Conservation (phyloP, 441 rosid genomes). For the Capsella rubella region DNA sequence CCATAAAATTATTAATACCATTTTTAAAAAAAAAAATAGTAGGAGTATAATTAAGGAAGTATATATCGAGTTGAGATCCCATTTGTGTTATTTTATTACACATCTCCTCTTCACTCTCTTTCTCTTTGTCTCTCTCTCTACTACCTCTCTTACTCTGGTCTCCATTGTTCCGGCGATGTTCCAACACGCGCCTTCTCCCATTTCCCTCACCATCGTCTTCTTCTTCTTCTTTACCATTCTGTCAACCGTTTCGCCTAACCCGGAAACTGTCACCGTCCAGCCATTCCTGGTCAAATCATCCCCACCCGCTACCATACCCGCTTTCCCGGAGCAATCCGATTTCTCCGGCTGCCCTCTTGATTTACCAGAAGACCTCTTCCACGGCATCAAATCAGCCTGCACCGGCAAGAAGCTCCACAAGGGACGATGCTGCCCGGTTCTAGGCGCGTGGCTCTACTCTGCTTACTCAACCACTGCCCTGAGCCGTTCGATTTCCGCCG, state of each 20-base stretch:
- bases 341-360: constrained; percentile 69
- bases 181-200: constrained; percentile 42
- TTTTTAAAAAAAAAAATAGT: not conserved
- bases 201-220: constrained; percentile 22
- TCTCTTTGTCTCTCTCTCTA: constrained; percentile 9
- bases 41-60: constrained; percentile 21
- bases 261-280: constrained; percentile 56
- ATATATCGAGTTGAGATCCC: constrained; percentile 24
- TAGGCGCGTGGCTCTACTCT: constrained; percentile 86
- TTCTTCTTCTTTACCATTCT: constrained; percentile 43
- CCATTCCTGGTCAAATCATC: constrained; percentile 54
- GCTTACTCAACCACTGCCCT: constrained; percentile 88
- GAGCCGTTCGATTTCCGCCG: constrained; percentile 44
- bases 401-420: constrained; percentile 50
- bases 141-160: constrained; percentile 3
- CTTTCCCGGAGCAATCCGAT: constrained; percentile 89
- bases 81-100: constrained; percentile 39
- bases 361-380: constrained; percentile 75
- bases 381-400: constrained; percentile 64
- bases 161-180: constrained; percentile 50
- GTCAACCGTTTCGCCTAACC: constrained; percentile 40
- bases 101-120: constrained; percentile 27
- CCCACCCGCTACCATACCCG: constrained; percentile 80
- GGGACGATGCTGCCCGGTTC: constrained; percentile 83
- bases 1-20: constrained; percentile 9